Conservation (phyloP, 345 rosid species). For the Hibiscus tridactylites region DNA sequence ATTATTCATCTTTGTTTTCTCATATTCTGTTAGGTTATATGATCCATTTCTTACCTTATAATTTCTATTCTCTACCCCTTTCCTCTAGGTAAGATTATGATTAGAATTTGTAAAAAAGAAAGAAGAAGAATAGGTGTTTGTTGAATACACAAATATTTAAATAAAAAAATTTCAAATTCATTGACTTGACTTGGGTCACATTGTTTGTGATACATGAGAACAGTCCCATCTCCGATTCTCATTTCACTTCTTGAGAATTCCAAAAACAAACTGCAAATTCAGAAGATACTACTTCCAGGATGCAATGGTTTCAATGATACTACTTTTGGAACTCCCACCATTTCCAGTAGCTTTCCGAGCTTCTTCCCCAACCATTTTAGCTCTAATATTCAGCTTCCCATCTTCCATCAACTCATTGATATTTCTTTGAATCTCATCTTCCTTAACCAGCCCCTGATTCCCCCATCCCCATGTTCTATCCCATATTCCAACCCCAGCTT, state of each 20-base stretch:
- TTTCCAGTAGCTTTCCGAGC: conserved; percentile 20
- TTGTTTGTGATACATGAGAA: neutral
- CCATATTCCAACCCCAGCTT: conserved; percentile 25
- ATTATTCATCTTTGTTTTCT: too few species aligned
- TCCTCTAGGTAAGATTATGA: too few species aligned
- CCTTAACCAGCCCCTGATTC: conserved; percentile 15
- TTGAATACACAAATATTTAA: too few species aligned
- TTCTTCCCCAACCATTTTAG: conserved; percentile 17
- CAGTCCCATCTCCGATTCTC: neutral
- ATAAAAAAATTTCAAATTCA: too few species aligned
- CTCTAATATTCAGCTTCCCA: neutral
- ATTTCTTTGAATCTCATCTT: conserved; percentile 27
- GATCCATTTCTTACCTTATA: too few species aligned
- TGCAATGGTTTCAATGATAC: neutral
- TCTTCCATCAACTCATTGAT: conserved; percentile 20
- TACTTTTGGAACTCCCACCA: conserved; percentile 9
- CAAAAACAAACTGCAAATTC: too few species aligned
- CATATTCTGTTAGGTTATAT: too few species aligned
- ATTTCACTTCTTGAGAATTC: neutral
- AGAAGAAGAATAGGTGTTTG: too few species aligned
- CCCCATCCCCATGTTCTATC: conserved; percentile 18
- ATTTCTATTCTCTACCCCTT: too few species aligned
- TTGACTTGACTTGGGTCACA: too few species aligned
- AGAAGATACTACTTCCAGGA: neutral
- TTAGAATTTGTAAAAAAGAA: too few species aligned